These are phyloP conservation scores for Lichtheimia ramosa DNA, from an alignment of 371 early-diverging fungal genomes.

Conservation along the genomic window DNA sequence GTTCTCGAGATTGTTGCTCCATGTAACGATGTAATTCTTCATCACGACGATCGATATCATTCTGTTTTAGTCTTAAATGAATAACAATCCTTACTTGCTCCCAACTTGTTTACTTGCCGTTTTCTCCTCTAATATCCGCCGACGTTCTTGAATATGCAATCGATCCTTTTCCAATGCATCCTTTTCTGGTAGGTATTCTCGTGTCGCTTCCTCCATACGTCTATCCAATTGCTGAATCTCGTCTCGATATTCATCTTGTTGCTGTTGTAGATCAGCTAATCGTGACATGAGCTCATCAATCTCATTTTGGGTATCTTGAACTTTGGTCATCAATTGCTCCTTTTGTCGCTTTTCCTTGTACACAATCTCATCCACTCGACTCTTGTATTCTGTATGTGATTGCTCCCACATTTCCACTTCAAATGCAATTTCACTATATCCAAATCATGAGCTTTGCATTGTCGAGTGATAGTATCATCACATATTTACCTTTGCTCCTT, in stretches of 20 bases:
- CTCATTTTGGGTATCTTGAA: conserved; percentile 9
- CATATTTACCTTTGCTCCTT: conserved; percentile 16
- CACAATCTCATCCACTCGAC: conserved; percentile 17
- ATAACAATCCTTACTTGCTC: neutral
- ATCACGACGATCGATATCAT: conserved; percentile 2
- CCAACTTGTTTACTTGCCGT: neutral
- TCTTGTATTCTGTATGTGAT: conserved; percentile 15
- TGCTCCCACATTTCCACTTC: conserved; percentile 32
- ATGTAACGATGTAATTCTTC: conserved; percentile 10
- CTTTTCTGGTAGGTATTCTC: conserved; percentile 8
- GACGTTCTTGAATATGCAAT: conserved; percentile 6
- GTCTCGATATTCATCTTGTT: conserved; percentile 14
- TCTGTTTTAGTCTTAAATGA: neutral
- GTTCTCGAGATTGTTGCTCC: conserved; percentile 2
- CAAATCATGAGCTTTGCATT: no score
- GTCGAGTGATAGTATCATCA: neutral
- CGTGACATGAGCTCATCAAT: conserved; percentile 18
- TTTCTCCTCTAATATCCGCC: conserved; percentile 8
- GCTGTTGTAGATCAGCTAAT: conserved; percentile 8
- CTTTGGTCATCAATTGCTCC: conserved; percentile 6
- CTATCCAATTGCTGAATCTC: conserved; percentile 10
- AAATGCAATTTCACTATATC: conserved; percentile 23
- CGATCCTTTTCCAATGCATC: conserved; percentile 11
- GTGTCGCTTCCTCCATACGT: conserved; percentile 3
- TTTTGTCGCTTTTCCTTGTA: conserved; percentile 15